Conservation (phyloP, 805 yeast species). For the Candida sanyiensis region DNA sequence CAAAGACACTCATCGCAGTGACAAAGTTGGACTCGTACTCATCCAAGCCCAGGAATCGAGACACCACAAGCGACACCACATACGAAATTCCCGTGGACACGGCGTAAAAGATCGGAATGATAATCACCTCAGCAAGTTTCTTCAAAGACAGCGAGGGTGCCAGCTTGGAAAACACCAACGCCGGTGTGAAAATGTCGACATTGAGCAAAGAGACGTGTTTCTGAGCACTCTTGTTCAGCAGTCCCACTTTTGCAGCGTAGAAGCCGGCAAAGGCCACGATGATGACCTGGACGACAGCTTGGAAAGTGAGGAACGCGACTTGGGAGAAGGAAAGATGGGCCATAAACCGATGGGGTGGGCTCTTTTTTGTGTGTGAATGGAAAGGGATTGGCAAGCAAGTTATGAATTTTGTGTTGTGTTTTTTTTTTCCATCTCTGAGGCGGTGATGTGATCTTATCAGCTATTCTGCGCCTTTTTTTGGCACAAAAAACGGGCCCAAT, state of each 20-base stretch:
- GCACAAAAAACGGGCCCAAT: too few species aligned
- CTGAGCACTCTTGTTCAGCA: slow-evolving; percentile 68
- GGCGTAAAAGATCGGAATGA: slow-evolving; percentile 83
- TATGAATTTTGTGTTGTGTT: too few species aligned
- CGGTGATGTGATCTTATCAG: too few species aligned
- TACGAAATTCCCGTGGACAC: slow-evolving; percentile 75
- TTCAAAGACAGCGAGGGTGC: slow-evolving; percentile 62
- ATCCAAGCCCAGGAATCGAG: slow-evolving; percentile 52
- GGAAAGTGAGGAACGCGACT: slow-evolving; percentile 64
- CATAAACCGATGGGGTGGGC: slow-evolving; percentile 5
- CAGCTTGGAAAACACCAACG: slow-evolving; percentile 82
- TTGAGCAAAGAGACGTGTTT: slow-evolving; percentile 71
- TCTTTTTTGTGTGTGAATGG: neutral
- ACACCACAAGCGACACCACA: slow-evolving; percentile 50
- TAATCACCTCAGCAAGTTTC: slow-evolving; percentile 71
- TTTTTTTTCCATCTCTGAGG: too few species aligned
- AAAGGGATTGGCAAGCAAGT: too few species aligned
- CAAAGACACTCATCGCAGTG: slow-evolving; percentile 95
- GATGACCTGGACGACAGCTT: slow-evolving; percentile 89
- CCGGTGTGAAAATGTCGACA: slow-evolving; percentile 92
- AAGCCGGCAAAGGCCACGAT: slow-evolving; percentile 83
- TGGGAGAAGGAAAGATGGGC: slow-evolving; percentile 18
- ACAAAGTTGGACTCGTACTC: slow-evolving; percentile 82
- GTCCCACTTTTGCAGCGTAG: slow-evolving; percentile 69
- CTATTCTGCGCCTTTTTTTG: too few species aligned